Conservation (phyloP, 1,284 basidiomycete genomes). For the Wallemia mellicola region DNA sequence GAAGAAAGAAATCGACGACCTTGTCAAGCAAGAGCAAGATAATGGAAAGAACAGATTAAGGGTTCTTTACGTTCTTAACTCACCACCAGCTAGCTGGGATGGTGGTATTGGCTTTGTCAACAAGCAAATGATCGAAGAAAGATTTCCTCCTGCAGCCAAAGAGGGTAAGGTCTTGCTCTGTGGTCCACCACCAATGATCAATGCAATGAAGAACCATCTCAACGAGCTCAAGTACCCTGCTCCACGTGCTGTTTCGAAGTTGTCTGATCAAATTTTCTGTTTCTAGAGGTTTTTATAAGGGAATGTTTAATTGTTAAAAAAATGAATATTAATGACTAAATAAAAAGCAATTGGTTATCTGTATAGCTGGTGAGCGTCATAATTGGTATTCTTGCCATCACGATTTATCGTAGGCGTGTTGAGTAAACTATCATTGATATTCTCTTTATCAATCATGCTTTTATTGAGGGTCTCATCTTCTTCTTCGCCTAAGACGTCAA, state of each 20-base stretch:
- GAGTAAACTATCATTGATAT: neutral
- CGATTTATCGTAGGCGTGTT: neutral
- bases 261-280: slow-evolving; percentile 43
- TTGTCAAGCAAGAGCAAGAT: slow-evolving; percentile 32
- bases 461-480: neutral
- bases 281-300: slow-evolving; percentile 5
- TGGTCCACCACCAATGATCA: slow-evolving; percentile 86
- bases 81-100: slow-evolving; percentile 55
- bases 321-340: no score
- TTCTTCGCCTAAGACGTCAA: slow-evolving; percentile 2
- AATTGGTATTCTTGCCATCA: neutral
- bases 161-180: slow-evolving; percentile 63
- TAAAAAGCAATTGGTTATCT: no score
- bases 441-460: neutral
- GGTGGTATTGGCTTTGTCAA: slow-evolving; percentile 75
- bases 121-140: slow-evolving; percentile 64
- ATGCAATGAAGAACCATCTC: slow-evolving; percentile 86
- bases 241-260: slow-evolving; percentile 70
- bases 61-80: slow-evolving; percentile 64
- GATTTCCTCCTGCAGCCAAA: slow-evolving; percentile 29
- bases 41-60: slow-evolving; percentile 32
- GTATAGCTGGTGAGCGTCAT: neutral
- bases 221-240: slow-evolving; percentile 58
- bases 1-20: slow-evolving; percentile 40
- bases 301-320: no score